phyloP scores from a whole-genome alignment of 345 rosid genomes.

The Hevea brasiliensis region DNA sequence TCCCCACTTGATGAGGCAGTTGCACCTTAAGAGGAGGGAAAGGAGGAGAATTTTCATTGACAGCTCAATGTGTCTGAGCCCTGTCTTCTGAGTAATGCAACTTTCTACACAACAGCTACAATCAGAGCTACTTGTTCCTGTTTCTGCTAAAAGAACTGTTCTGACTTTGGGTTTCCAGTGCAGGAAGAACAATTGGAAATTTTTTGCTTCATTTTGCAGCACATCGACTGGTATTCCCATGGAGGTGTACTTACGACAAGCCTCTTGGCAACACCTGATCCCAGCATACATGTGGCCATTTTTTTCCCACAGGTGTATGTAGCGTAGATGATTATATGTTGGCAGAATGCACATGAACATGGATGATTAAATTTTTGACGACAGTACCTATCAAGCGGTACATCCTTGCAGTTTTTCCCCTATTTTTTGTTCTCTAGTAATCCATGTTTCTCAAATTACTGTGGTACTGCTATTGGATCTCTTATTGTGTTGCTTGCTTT shows the following conservation, averaged over 20 bases:
- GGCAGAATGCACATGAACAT: conserved; percentile 4
- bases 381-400: not conserved
- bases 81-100: not conserved
- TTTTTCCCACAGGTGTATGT: not conserved
- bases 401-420: not conserved
- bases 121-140: not conserved
- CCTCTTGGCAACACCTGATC: not conserved
- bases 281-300: not conserved
- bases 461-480: not conserved
- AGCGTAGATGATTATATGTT: not conserved
- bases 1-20: conserved; percentile 4
- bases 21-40: conserved; percentile 17
- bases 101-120: not conserved
- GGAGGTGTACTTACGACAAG: not conserved
- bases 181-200: conserved; percentile 6
- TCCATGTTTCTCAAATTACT: not conserved
- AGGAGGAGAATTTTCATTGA: conserved; percentile 25
- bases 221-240: not conserved
- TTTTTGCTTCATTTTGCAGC: not conserved
- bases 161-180: not conserved
- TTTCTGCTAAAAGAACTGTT: conserved; percentile 1
- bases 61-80: not conserved
- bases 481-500: not conserved
- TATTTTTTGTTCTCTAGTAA: not conserved
- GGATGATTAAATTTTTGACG: not conserved